Base-by-base conservation (phyloP, 305 asterid genomes). In the Fraxinus paxiana region DNA sequence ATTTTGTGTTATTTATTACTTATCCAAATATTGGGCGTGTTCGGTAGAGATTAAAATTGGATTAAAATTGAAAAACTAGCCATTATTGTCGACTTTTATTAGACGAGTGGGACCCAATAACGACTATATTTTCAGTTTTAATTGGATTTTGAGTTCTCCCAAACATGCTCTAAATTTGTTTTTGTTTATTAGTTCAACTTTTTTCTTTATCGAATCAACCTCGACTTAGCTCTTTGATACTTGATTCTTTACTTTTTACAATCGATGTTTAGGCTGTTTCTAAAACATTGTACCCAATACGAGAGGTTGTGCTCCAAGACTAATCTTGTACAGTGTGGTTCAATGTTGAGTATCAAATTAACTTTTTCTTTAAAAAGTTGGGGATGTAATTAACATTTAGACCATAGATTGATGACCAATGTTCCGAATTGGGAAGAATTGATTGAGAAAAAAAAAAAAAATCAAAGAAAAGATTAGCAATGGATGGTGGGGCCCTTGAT, bases 401-500 rank as follows among this genome's bases (percentile, higher is more conserved):
- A 56, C 20, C 20, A 61, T 20, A 20, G 71, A 28, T 61, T 10
- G 33, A 63, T 30, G 35, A 22, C 5, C 33, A 18, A 2, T 3
- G 6, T 13, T 63, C 1, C 35, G 12, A 63, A 10, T 63, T 24
- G 72, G 34, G 24, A 24, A 22, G 34, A 10, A 43, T 43, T 12
- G 17, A 7, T 3, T 22, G n/a, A 28, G 3, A 18, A 5, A 33
- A 28, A 1, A 34, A 31, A 31, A 31, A 31, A 31, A 28, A 33
- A 33, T 2, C n/a, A 17, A 7, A 4, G 18, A 28, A 24, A 75
- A 75, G 37, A 12, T 7, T 35, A 13, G 67, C 34, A 74, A 59
- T 31, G 63, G 8, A 30, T 1, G 15, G 22, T 54, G 82, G 86
- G 84, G 1, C 79, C 82, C 13, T 1, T 41, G 71, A 72, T 26